phyloP scores from a whole-genome alignment of 768 basidiomycete species.

The Kwoniella dejecticola region DNA sequence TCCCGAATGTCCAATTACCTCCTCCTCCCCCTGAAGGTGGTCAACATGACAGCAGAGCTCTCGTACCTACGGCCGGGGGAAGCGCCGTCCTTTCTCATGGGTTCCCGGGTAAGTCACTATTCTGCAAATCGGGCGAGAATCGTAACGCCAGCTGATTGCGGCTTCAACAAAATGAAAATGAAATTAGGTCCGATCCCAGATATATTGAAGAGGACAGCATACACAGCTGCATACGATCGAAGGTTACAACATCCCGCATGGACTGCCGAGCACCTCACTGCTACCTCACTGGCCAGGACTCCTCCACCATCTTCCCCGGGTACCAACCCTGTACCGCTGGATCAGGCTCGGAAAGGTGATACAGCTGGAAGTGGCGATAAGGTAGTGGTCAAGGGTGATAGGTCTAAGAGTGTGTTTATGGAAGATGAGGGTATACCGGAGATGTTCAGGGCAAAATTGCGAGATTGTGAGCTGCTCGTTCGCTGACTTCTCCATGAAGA shows the following conservation, averaged over 20 bases:
- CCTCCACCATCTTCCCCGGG: slow-evolving; percentile 38
- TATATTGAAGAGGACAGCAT: slow-evolving; percentile 74
- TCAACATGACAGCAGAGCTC: slow-evolving; percentile 58
- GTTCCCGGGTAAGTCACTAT: slow-evolving; percentile 70
- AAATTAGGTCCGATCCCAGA: slow-evolving; percentile 87
- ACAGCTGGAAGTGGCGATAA: slow-evolving; percentile 18
- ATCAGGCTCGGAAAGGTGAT: slow-evolving; percentile 40
- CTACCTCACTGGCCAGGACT: slow-evolving; percentile 68
- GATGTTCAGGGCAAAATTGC: slow-evolving; percentile 75
- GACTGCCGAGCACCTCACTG: slow-evolving; percentile 95
- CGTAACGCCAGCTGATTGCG: no score
- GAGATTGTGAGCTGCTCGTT: slow-evolving; percentile 62
- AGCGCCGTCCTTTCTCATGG: slow-evolving; percentile 59
- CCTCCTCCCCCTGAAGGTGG: slow-evolving; percentile 60
- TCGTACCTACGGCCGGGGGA: slow-evolving; percentile 52
- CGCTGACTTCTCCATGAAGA: not conserved
- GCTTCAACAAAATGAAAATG: slow-evolving; percentile 18
- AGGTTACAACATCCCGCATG: slow-evolving; percentile 88
- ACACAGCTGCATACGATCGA: slow-evolving; percentile 87
- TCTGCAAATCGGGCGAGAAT: no score
- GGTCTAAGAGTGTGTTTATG: slow-evolving; percentile 72
- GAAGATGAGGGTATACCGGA: slow-evolving; percentile 80
- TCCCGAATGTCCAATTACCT: slow-evolving; percentile 53
- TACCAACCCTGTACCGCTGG: slow-evolving; percentile 52
- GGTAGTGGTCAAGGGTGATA: slow-evolving; percentile 61